These are phyloP conservation scores for Cicer judaicum DNA, from an alignment of 306 rosid genomes.

Conservation along the genomic window DNA sequence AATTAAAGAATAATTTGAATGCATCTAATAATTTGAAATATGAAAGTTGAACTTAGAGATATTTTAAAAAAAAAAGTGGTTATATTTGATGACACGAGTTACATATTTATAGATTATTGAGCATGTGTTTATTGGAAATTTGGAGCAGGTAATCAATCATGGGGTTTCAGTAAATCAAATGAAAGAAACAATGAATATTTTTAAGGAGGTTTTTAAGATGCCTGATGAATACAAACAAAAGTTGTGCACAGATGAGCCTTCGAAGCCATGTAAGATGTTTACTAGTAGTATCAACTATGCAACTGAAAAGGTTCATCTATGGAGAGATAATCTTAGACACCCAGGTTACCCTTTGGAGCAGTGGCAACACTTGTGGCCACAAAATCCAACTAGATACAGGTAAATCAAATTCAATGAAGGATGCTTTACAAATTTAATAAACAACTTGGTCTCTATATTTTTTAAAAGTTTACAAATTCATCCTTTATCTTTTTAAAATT, in stretches of 20 bases:
- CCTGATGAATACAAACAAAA: conserved; percentile 40
- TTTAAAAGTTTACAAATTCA: too few species aligned
- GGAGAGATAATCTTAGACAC: conserved; percentile 46
- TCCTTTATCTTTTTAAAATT: too few species aligned
- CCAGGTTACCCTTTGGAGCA: conserved; percentile 45
- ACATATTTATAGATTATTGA: background rate
- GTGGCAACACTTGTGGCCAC: conserved; percentile 46
- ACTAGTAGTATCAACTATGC: conserved; percentile 43
- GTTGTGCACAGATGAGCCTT: conserved; percentile 37
- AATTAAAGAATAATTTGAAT: too few species aligned
- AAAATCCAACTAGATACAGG: conserved; percentile 44
- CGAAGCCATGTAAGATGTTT: conserved; percentile 12
- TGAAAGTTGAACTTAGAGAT: too few species aligned
- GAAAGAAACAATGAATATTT: conserved; percentile 18
- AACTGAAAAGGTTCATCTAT: conserved; percentile 42
- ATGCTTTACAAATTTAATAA: too few species aligned
- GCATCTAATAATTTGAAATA: too few species aligned
- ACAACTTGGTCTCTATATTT: too few species aligned
- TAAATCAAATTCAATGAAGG: background rate
- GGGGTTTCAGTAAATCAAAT: conserved; percentile 36
- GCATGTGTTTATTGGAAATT: background rate
- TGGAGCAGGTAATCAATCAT: conserved; percentile 43
- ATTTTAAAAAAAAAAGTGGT: too few species aligned
- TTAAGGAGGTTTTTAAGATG: conserved; percentile 44
- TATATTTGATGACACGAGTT: too few species aligned